Conservation (phyloP, 345 rosid species). For the Salix purpurea region DNA sequence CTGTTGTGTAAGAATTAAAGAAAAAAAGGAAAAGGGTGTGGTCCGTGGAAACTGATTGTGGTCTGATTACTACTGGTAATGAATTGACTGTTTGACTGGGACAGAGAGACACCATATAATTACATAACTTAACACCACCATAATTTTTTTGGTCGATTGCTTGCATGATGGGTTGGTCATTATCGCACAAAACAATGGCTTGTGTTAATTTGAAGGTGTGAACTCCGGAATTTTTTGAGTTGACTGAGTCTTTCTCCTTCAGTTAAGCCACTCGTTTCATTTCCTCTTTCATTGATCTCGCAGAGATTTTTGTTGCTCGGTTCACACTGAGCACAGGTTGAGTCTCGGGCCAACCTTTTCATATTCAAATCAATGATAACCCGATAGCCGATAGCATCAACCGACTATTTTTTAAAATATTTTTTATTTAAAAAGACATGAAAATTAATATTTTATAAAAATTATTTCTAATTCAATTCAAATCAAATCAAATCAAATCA, state of each 20-base stretch:
- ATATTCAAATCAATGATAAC: not conserved
- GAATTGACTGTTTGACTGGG: not conserved
- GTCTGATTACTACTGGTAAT: not conserved
- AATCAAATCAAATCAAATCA: too few species aligned
- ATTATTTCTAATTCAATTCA: too few species aligned
- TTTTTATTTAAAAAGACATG: too few species aligned
- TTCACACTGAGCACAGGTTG: not conserved
- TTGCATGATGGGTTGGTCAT: not conserved
- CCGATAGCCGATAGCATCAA: not conserved
- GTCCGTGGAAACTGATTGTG: not conserved
- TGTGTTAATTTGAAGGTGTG: not conserved
- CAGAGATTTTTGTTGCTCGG: not conserved
- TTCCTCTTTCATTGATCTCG: not conserved
- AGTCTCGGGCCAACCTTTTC: not conserved
- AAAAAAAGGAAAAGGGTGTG: not conserved
- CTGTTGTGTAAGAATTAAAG: too few species aligned
- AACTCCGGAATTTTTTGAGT: not conserved
- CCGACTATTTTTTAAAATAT: too few species aligned
- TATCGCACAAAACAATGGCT: not conserved
- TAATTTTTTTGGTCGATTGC: not conserved
- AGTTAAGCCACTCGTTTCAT: not conserved
- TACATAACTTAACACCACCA: not conserved
- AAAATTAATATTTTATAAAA: too few species aligned
- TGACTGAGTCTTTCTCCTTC: not conserved
- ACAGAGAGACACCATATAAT: not conserved